Base-by-base conservation (phyloP, 2,329 filamentous ascomycete genomes). In the Macroventuria anomochaeta region DNA sequence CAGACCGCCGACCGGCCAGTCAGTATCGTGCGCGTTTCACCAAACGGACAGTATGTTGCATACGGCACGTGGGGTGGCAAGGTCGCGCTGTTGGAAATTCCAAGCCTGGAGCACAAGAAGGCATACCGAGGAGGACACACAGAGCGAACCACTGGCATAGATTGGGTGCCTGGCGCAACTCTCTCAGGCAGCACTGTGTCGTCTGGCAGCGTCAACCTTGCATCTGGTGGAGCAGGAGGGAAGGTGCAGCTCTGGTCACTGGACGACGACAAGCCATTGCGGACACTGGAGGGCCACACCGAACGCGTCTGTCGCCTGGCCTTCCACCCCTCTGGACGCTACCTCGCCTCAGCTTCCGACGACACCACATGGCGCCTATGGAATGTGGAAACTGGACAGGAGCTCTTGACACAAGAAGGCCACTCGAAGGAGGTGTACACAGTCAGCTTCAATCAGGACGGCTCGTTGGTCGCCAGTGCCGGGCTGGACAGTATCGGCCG, bases 351-450 rank as follows among this genome's bases (percentile, higher is more conserved):
- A 1, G 95, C 95, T 6, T 96, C 92, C 0, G 95, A 95, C 67
- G 95, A 99, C 71, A 96, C 92, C 2, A 96, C 95, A 0, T 99
- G 95, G 95, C 86, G 93, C 37, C 80, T 99, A 28, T 99, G 95
- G 93, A 93, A 97, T 71, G 86, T 97, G 0, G 87, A 91, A 63
- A 95, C 89, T 0, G 90, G 87, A 0, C 88, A 88, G 2, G 93
- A 97, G 70, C 77, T 97, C 1, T 81, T 96, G 1, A 81, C 96
- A 1, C 95, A 99, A 74, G 93, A 97, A 76, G 95, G 95, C 1
- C 95, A 99, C 73, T 96, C 92, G 8, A 86, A 93, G 49, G 95
- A 96, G 57, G 95, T 97, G 11, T 97, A 95, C 68, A 85, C 92
- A 0, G 84, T 97, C 44, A 86, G 87, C 68, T 97, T 97, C 79